Conservation (phyloP, 2,329 filamentous ascomycete species). For the Fusarium acutatum region DNA sequence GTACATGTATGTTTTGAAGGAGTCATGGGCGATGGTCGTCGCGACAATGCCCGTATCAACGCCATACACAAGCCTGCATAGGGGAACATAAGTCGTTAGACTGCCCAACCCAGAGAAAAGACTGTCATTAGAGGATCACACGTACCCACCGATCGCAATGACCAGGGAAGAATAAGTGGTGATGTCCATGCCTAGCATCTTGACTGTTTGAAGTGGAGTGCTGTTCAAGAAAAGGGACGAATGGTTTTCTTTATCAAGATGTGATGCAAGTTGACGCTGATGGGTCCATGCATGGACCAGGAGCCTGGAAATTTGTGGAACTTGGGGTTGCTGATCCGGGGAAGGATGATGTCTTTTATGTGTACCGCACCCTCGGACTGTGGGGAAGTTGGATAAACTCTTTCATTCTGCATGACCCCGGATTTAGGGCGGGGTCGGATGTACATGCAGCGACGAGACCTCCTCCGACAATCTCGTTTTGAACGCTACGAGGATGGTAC, state of each 20-base stretch:
- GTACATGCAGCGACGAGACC: background rate
- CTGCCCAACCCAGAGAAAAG: fast-evolving
- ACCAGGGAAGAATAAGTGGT: background rate
- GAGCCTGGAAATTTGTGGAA: background rate
- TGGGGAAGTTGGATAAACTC: background rate
- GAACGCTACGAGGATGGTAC: fast-evolving
- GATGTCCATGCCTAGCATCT: background rate
- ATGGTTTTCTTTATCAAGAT: background rate
- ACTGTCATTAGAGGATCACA: background rate
- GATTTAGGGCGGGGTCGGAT: background rate
- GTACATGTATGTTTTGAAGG: background rate
- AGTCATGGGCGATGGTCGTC: background rate
- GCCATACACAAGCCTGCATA: background rate
- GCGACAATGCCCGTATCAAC: background rate
- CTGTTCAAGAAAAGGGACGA: background rate
- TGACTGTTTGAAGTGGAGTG: background rate
- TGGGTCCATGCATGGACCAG: background rate
- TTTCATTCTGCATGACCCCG: background rate
- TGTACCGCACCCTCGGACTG: background rate
- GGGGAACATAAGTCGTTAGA: background rate
- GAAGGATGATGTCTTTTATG: background rate
- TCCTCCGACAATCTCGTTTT: background rate
- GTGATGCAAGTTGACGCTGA: background rate
- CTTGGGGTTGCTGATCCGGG: background rate
- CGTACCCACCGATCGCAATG: background rate